Conservation (phyloP, 305 asterid species). For the Coffea humblotiana region DNA sequence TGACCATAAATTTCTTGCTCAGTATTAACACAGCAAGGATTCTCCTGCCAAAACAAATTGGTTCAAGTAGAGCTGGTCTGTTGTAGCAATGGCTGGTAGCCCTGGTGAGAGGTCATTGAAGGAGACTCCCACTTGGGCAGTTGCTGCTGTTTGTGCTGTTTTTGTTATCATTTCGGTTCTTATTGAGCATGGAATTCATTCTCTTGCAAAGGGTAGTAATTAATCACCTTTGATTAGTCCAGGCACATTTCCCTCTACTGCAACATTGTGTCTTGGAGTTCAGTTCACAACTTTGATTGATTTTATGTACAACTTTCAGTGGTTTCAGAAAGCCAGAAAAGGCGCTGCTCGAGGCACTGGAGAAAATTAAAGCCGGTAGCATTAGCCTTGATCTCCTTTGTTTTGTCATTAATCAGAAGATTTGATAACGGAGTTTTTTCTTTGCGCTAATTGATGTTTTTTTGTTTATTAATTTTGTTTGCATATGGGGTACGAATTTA, state of each 20-base stretch:
- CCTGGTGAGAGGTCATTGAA: conserved; percentile 50
- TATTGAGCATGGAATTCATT: conserved; percentile 63
- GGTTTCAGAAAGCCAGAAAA: conserved; percentile 62
- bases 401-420: not conserved
- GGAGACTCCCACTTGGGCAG: conserved; percentile 75
- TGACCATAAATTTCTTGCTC: not conserved
- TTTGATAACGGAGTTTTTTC: not conserved
- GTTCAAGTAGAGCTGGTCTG: not conserved
- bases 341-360: conserved; percentile 69
- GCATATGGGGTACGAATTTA: not conserved
- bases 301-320: conserved; percentile 29
- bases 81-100: conserved; percentile 43
- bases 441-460: not conserved
- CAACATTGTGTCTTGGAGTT: too few species aligned
- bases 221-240: not conserved
- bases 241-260: not conserved
- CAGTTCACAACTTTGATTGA: not conserved
- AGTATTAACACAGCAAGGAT: too few species aligned
- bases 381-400: not conserved
- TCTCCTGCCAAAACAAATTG: not conserved
- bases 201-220: conserved; percentile 62
- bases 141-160: conserved; percentile 59
- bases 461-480: not conserved
- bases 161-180: conserved; percentile 50
- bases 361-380: conserved; percentile 69